Percentiles rank a stretch among this genome's conserved stretches.
These are phyloP conservation scores for Endothia cerciana DNA, from an alignment of 2,329 filamentous ascomycete genomes.

Conservation along the genomic window DNA sequence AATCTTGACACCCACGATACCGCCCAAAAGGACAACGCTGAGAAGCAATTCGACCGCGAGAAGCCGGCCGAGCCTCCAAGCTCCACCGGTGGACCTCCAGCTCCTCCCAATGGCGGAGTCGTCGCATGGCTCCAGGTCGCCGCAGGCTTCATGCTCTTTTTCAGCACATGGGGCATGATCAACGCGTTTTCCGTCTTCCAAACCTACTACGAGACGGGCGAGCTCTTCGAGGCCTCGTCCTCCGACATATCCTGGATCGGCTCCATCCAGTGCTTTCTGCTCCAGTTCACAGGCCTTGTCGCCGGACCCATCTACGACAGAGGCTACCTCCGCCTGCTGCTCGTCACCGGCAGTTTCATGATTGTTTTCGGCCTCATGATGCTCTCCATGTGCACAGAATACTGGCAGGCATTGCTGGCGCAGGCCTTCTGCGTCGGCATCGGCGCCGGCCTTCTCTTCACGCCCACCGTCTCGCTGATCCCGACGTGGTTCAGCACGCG, in stretches of 20 bases:
- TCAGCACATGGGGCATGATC: conserved; percentile 56
- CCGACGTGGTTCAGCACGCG: conserved; percentile 39
- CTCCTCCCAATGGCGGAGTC: too few relatives aligned
- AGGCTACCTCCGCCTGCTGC: conserved; percentile 44
- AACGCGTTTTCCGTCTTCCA: conserved; percentile 58
- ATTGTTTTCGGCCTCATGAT: conserved; percentile 43
- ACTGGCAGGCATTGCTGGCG: conserved; percentile 50
- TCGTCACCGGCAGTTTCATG: neutral
- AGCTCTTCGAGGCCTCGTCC: conserved; percentile 37
- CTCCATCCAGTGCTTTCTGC: conserved; percentile 50
- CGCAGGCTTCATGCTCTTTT: conserved; percentile 55
- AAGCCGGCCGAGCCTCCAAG: too few relatives aligned
- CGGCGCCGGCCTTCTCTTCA: conserved; percentile 46
- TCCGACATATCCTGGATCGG: conserved; percentile 51
- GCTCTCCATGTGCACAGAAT: conserved; percentile 44
- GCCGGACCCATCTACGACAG: conserved; percentile 52
- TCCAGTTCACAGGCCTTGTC: conserved; percentile 46
- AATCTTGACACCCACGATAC: too few relatives aligned
- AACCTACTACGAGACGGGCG: conserved; percentile 53
- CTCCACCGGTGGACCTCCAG: conserved; percentile 52
- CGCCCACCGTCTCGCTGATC: conserved; percentile 42
- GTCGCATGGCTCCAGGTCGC: conserved; percentile 61
- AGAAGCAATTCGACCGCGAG: too few relatives aligned
- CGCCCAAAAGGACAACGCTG: too few relatives aligned
- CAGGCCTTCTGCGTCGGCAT: conserved; percentile 51